These are phyloP conservation scores for Globisporangium mamillatum DNA, from an alignment of 352 stramenopile species.

Conservation along the genomic window DNA sequence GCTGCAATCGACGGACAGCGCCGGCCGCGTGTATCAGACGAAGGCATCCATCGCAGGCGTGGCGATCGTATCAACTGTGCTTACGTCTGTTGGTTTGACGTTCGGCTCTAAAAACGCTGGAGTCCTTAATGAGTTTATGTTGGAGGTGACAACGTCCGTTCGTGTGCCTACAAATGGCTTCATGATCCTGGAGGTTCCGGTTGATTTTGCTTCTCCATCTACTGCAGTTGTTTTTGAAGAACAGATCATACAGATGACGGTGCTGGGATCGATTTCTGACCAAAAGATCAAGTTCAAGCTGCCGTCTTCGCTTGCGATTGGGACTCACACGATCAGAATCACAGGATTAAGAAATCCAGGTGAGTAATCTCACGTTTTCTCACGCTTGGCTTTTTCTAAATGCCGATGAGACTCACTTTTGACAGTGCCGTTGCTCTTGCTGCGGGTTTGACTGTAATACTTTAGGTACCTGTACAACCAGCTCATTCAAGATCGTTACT, in stretches of 20 bases:
- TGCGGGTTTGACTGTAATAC: neutral
- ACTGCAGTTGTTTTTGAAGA: constrained; percentile 20
- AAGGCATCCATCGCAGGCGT: constrained; percentile 22
- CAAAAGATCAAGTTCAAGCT: constrained; percentile 8
- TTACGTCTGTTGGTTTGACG: constrained; percentile 9
- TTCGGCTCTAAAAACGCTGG: constrained; percentile 23
- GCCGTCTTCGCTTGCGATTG: neutral
- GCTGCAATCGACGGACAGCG: constrained; percentile 35
- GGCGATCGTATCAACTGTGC: constrained; percentile 21
- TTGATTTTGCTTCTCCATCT: constrained; percentile 9
- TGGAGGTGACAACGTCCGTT: constrained; percentile 21
- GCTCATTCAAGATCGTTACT: constrained; percentile 33
- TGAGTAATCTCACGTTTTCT: neutral
- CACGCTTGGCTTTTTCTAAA: neutral
- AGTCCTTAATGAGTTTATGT: constrained; percentile 13
- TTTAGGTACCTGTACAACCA: constrained; percentile 33
- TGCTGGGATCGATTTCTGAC: neutral
- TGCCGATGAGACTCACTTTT: neutral
- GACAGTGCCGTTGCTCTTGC: neutral
- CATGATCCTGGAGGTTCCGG: constrained; percentile 23
- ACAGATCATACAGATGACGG: neutral
- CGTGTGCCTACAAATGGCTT: constrained; percentile 24
- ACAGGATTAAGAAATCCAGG: constrained; percentile 10
- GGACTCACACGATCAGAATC: constrained; percentile 3
- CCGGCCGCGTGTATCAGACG: constrained; percentile 24